These are phyloP conservation scores for Phytophthora syringae DNA, from an alignment of 352 stramenopile genomes.

Conservation along the genomic window DNA sequence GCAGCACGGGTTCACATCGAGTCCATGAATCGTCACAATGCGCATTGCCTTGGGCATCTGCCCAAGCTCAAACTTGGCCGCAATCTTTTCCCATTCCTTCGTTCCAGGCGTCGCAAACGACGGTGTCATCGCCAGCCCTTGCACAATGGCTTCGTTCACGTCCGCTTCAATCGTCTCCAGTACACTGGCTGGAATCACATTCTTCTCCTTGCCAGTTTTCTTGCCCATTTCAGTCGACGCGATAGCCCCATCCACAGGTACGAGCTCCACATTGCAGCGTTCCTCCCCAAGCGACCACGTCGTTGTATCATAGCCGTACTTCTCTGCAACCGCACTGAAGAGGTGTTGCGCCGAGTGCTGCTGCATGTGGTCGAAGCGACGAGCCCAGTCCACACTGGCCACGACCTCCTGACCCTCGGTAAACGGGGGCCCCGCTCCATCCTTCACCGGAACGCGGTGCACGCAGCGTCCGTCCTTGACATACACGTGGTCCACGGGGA, in stretches of 20 bases:
- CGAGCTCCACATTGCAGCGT: constrained; percentile 82
- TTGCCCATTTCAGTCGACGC: constrained; percentile 17
- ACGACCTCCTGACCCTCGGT: constrained; percentile 55
- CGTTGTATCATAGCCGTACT: constrained; percentile 73
- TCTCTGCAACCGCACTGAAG: constrained; percentile 84
- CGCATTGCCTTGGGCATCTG: constrained; percentile 75
- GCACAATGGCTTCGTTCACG: constrained; percentile 81
- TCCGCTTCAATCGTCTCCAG: constrained; percentile 69
- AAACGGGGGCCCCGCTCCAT: constrained; percentile 39
- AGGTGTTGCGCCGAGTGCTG: constrained; percentile 92
- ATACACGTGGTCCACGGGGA: constrained; percentile 65
- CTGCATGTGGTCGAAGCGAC: constrained; percentile 90
- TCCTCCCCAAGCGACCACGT: constrained; percentile 82
- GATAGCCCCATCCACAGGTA: constrained; percentile 37
- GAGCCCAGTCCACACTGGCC: constrained; percentile 72
- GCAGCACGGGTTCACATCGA: constrained; percentile 90
- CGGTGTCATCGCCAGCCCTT: constrained; percentile 59
- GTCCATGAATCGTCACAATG: constrained; percentile 81
- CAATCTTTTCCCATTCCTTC: constrained; percentile 61
- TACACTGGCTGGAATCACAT: constrained; percentile 41
- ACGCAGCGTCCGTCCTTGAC: constrained; percentile 72
- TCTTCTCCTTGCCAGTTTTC: constrained; percentile 46
- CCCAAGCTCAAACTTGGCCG: constrained; percentile 60
- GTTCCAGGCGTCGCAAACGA: constrained; percentile 63
- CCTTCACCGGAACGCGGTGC: constrained; percentile 47